A percentile compares a stretch with the other conserved stretches of the same genome.
Evolutionary conservation across 768 basidiomycete genomes (phyloP).

Genomic region (Amylocystis lapponica): DNA sequence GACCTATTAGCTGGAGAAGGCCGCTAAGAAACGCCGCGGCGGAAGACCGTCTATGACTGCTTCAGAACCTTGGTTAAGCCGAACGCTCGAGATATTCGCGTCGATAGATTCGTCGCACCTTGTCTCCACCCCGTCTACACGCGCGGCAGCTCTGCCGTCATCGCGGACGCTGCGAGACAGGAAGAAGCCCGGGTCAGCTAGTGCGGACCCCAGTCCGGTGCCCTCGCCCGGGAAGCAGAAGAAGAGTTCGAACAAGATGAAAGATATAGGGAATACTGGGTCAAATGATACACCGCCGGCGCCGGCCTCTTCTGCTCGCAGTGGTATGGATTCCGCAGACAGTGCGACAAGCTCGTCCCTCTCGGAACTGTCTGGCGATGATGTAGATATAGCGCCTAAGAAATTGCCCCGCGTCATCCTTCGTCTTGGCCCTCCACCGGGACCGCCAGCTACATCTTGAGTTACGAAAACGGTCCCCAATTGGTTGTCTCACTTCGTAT

Average conservation of each 20-base stretch:
- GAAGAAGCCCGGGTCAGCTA: constrained; percentile 23
- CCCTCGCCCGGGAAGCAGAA: constrained; percentile 7
- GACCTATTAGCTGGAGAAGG: constrained; percentile 52
- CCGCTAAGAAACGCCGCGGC: constrained; percentile 53
- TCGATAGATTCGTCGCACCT: constrained; percentile 27
- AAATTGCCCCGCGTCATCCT: constrained; percentile 52
- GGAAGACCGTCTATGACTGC: constrained; percentile 35
- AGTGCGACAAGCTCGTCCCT: too few species aligned
- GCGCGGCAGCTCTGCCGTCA: constrained; percentile 26
- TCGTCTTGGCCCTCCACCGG: constrained; percentile 40
- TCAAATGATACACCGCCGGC: neutral
- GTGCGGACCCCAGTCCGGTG: constrained; percentile 8
- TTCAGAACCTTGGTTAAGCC: constrained; percentile 53
- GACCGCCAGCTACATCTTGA: neutral
- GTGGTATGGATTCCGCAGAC: too few species aligned
- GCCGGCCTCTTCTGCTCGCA: neutral
- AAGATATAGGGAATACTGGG: neutral
- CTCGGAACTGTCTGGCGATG: constrained; percentile 8
- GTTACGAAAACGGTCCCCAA: neutral
- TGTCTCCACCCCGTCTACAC: constrained; percentile 8
- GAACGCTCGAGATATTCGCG: constrained; percentile 44
- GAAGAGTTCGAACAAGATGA: neutral
- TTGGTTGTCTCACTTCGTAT: too few species aligned
- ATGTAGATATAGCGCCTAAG: constrained; percentile 27
- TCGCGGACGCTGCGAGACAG: constrained; percentile 47